A percentile compares a stretch with the other conserved stretches of the same genome.
These are phyloP conservation scores for Camellia japonica DNA, from an alignment of 148 eudicot genomes.

Conservation along the genomic window DNA sequence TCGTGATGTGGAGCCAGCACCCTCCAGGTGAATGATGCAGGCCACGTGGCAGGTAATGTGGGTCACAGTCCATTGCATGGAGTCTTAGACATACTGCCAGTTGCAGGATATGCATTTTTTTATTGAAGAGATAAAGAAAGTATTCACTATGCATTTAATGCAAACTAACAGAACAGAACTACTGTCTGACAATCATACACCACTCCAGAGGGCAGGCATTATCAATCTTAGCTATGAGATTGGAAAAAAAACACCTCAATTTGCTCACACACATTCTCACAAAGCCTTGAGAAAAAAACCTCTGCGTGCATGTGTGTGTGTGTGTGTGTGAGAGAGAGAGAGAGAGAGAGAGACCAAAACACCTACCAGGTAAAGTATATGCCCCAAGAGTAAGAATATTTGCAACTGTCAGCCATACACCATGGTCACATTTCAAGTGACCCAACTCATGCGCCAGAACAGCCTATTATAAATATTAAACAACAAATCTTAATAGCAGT, in stretches of 20 bases:
- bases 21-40: too few species aligned
- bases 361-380: slow-evolving; percentile 76
- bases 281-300: not conserved
- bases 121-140: not conserved
- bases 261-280: not conserved
- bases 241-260: not conserved
- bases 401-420: slow-evolving; percentile 88
- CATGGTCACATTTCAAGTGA: slow-evolving; percentile 97
- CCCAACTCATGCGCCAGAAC: slow-evolving; percentile 98
- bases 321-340: too few species aligned
- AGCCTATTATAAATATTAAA: slow-evolving; percentile 49
- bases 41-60: too few species aligned
- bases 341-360: not conserved
- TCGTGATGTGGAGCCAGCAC: too few species aligned
- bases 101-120: not conserved
- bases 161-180: not conserved
- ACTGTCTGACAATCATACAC: not conserved
- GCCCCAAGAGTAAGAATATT: slow-evolving; percentile 87
- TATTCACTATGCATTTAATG: not conserved
- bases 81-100: not conserved
- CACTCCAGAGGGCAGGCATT: not conserved
- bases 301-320: too few species aligned
- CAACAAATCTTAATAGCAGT: slow-evolving; percentile 9
- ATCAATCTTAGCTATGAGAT: not conserved
- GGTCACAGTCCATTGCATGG: not conserved